phyloP scores from a whole-genome alignment of 179 eudicot species.

The Silene noctiflora region DNA sequence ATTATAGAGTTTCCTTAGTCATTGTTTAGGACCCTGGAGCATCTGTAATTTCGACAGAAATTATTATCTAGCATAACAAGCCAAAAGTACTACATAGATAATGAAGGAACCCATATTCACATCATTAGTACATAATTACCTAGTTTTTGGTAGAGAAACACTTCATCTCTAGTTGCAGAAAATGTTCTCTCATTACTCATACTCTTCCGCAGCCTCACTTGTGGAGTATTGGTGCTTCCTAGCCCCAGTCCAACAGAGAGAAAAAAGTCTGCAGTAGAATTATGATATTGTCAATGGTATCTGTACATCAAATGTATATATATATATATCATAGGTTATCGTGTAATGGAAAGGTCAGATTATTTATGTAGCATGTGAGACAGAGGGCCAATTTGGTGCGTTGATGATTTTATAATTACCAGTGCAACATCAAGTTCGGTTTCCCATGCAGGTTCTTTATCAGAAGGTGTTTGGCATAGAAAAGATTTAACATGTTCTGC shows the following conservation, averaged over 20 bases:
- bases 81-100: slow-evolving; percentile 4
- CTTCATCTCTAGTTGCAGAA: slow-evolving; percentile 62
- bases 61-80: neutral
- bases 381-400: neutral
- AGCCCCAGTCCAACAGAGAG: slow-evolving; percentile 88
- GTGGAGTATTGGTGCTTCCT: slow-evolving; percentile 74
- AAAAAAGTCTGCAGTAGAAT: slow-evolving; percentile 65
- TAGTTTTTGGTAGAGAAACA: slow-evolving; percentile 53
- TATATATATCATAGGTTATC: neutral
- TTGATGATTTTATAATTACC: neutral
- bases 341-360: neutral
- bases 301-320: neutral
- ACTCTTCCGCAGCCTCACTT: slow-evolving; percentile 67
- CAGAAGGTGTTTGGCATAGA: neutral
- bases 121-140: slow-evolving; percentile 36
- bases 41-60: slow-evolving; percentile 5
- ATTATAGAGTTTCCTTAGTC: neutral
- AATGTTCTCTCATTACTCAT: slow-evolving; percentile 96
- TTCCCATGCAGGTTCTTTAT: neutral
- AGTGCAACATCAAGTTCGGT: neutral
- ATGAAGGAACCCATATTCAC: slow-evolving; percentile 2
- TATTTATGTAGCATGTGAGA: neutral
- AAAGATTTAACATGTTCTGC: too few relatives aligned
- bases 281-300: slow-evolving; percentile 17
- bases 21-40: slow-evolving; percentile 1